A percentile compares a stretch with the other conserved stretches of the same genome.
phyloP scores from a whole-genome alignment of 495 filamentous ascomycete genomes.

The Hapsidospora chrysogenum region DNA sequence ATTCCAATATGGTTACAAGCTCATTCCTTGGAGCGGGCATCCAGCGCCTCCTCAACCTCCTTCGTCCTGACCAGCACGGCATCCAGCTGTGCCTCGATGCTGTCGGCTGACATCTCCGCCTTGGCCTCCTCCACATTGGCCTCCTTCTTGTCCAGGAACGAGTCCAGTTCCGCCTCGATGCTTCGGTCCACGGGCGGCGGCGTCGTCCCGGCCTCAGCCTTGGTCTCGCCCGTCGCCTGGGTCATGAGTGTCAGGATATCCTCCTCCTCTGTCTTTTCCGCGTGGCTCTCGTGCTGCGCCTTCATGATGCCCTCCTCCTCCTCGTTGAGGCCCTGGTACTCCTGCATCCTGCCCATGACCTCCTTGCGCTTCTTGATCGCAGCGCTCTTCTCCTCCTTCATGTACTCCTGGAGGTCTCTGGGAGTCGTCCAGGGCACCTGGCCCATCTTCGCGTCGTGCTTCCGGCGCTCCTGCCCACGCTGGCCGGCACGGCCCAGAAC shows the following conservation, averaged over 20 bases:
- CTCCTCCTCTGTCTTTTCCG: no score
- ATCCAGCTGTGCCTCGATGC: slow-evolving; percentile 1
- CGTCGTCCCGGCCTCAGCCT: no score
- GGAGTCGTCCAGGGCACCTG: slow-evolving; percentile 38
- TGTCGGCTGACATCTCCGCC: background rate
- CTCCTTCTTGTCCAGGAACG: slow-evolving; percentile 1
- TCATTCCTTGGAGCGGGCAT: no score
- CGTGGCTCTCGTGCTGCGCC: no score
- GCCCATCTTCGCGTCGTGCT: slow-evolving; percentile 42
- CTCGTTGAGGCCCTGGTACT: slow-evolving; percentile 1
- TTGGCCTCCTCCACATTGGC: background rate
- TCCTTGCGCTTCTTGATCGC: slow-evolving; percentile 1
- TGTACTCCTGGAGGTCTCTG: slow-evolving; percentile 13
- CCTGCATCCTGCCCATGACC: slow-evolving; percentile 4
- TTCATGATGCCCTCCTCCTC: slow-evolving; percentile 2
- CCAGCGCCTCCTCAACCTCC: background rate
- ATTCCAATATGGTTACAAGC: no score
- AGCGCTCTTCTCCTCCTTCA: slow-evolving; percentile 1
- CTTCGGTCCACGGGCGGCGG: no score
- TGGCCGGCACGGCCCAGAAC: slow-evolving; percentile 74
- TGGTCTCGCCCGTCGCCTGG: no score
- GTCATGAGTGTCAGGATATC: no score
- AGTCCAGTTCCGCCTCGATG: no score
- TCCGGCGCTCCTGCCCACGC: slow-evolving; percentile 49
- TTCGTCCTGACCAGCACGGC: background rate